phyloP scores from a whole-genome alignment of 805 yeast species.

The Jamesozyma rosinii region DNA sequence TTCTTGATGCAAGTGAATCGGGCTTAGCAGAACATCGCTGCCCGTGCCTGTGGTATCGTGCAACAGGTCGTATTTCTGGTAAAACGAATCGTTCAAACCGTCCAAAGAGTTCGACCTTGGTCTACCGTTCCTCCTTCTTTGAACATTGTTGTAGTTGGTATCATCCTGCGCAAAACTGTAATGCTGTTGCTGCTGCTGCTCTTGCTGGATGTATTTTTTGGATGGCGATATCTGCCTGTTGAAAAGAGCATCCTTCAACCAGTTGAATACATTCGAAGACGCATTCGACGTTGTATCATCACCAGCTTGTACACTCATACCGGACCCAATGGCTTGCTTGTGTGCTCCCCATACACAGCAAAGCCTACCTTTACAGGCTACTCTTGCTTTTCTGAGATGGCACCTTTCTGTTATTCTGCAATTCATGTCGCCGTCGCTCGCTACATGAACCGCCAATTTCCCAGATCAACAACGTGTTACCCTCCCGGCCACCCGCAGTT shows the following conservation, averaged over 20 bases:
- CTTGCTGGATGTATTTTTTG: slow-evolving; percentile 13
- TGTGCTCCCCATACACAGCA: no score
- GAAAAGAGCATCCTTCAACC: slow-evolving; percentile 30
- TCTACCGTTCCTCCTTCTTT: background rate
- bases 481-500: background rate
- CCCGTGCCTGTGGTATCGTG: slow-evolving; percentile 1
- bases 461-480: no score
- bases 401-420: no score
- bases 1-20: slow-evolving; percentile 9
- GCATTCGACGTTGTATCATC: background rate
- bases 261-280: slow-evolving; percentile 6
- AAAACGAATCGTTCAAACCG: slow-evolving; percentile 18
- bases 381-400: no score
- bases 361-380: no score
- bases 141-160: slow-evolving; percentile 14
- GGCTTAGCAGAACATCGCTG: slow-evolving; percentile 8
- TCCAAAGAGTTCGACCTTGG: slow-evolving; percentile 23
- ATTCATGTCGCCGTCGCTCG: no score
- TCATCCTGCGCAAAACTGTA: slow-evolving; percentile 19
- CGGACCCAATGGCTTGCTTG: no score
- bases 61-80: slow-evolving; percentile 21
- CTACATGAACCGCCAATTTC: no score
- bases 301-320: background rate
- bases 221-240: slow-evolving; percentile 24
- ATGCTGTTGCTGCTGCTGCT: slow-evolving; percentile 5